Base-by-base conservation (phyloP, 805 yeast genomes). In the Myxozyma kluyveri region DNA sequence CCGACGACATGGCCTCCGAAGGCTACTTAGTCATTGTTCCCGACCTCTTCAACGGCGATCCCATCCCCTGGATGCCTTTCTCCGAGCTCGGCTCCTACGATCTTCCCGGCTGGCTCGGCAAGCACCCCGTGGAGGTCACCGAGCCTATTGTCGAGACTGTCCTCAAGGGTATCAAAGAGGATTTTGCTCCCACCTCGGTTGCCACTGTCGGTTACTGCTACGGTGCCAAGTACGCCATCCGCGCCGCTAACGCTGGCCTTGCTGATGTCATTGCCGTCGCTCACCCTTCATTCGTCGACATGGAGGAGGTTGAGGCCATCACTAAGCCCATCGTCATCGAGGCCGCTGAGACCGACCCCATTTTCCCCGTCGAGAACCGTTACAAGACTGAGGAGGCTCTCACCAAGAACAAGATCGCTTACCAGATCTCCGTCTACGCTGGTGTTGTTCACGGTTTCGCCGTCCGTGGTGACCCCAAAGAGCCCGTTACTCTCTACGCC, bases 401-500 rank as follows among this genome's bases (percentile, higher is more conserved):
- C 62, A 69, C 69, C 52, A 78, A 77, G 58, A 75, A 75, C 48
- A 75, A 74, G 49, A 79, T 79, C 35, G 72, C 72, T 38, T 89
- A 78, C 72, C 82, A 79, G 69, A 61, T 84, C 23, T 79, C 82
- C 52, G 64, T 86, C 41, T 84, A 79, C 67, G 66, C 83, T 29
- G 84, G 84, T 50, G 83, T 78, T 22, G 22, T 66, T 2, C 97
- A 90, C 67, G 97, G 96, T 0, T 90, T 74, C 67, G 80, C 95
- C 19, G 82, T 78, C 42, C 54, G 60, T 36, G 56, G 52, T 35
- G 57, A 56, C 50, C 60, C 57, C 36, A 23, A 24, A 18, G 48
- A 36, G 32, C 52, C 60, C 38, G 42, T 42, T 45, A 41, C 45
- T 32, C 22, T 40, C 42, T 49, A 43, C 44, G 57, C 60, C 26